A percentile compares a stretch with the other conserved stretches of the same genome.
These are phyloP conservation scores for Trypethelium eluteriae DNA, from an alignment of 495 filamentous ascomycete genomes.

Conservation along the genomic window DNA sequence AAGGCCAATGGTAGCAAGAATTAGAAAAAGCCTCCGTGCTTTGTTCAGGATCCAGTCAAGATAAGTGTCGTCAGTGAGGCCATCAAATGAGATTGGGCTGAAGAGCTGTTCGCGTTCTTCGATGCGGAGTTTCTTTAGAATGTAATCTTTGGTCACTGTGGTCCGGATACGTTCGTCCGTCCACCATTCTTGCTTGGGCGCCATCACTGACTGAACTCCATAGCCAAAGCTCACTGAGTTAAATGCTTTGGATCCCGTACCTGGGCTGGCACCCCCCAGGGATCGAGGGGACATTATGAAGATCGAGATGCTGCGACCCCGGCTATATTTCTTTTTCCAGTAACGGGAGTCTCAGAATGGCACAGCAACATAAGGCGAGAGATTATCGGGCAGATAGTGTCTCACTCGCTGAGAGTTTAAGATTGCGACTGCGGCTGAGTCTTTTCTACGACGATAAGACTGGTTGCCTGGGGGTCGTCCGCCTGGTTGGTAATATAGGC, in stretches of 20 bases:
- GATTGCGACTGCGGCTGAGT: background rate
- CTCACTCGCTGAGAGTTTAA: background rate
- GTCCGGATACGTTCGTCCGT: constrained; percentile 65
- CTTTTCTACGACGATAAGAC: background rate
- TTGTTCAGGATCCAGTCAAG: constrained; percentile 84
- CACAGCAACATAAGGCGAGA: background rate
- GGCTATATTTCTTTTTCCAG: background rate
- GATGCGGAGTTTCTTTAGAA: constrained; percentile 58
- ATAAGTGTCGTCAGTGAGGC: constrained; percentile 82
- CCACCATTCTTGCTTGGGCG: constrained; percentile 57
- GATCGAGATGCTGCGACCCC: background rate
- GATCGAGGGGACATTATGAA: constrained; percentile 24
- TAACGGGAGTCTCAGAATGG: background rate
- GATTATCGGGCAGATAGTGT: background rate
- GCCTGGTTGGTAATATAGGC: background rate
- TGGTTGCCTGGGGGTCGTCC: background rate
- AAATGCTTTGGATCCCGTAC: constrained; percentile 30
- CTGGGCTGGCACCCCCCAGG: constrained; percentile 27
- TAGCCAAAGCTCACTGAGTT: constrained; percentile 39
- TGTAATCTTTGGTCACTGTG: constrained; percentile 62
- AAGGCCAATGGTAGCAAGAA: constrained; percentile 68
- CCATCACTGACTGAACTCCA: constrained; percentile 33
- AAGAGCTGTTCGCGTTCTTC: constrained; percentile 60
- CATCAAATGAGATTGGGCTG: constrained; percentile 66
- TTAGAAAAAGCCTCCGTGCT: constrained; percentile 72